Percentiles rank a stretch among this genome's conserved stretches.
Conservation (phyloP, 2,329 filamentous ascomycete species). For the Paecilomyces sp. region DNA sequence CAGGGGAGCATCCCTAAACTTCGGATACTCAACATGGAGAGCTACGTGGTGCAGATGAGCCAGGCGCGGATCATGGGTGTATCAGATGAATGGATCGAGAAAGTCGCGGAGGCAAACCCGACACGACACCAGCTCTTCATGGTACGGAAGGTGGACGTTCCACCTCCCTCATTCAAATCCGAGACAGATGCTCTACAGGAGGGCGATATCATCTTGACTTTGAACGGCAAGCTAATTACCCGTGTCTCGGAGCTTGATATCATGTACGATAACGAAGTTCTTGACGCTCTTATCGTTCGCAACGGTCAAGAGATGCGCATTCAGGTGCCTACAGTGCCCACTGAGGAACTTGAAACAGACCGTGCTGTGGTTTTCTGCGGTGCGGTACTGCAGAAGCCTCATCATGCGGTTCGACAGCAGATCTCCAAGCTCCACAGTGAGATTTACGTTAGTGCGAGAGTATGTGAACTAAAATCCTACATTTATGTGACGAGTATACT, state of each 20-base stretch:
- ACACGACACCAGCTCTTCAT: slow-evolving; percentile 96
- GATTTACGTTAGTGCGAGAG: slow-evolving; percentile 84
- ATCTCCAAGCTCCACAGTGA: slow-evolving; percentile 95
- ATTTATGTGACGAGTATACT: not conserved
- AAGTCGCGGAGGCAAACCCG: slow-evolving; percentile 80
- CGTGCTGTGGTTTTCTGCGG: slow-evolving; percentile 92
- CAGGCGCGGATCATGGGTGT: slow-evolving; percentile 97
- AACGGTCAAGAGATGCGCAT: slow-evolving; percentile 72
- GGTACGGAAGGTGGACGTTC: slow-evolving; percentile 80
- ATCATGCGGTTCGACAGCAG: slow-evolving; percentile 94
- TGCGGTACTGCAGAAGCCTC: slow-evolving; percentile 83
- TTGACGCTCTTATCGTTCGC: slow-evolving; percentile 81
- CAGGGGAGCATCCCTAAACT: slow-evolving; percentile 70
- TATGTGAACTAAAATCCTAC: slow-evolving; percentile 16
- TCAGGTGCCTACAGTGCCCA: slow-evolving; percentile 75
- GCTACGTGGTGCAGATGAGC: slow-evolving; percentile 91
- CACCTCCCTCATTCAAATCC: slow-evolving; percentile 37
- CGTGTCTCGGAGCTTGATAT: slow-evolving; percentile 87
- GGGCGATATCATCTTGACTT: slow-evolving; percentile 82
- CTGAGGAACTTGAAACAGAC: slow-evolving; percentile 85
- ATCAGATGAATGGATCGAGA: slow-evolving; percentile 88
- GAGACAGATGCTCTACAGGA: slow-evolving; percentile 66
- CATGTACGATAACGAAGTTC: slow-evolving; percentile 82
- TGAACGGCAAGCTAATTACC: slow-evolving; percentile 90
- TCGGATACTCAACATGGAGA: slow-evolving; percentile 88